Percentiles rank a stretch among this genome's conserved stretches.
Evolutionary conservation across 176 grass and related monocot species (phyloP).

Genomic region (maize (Zea mays)): Zm-B73-REFERENCE-NAM-5.0 NC_050103.1:131169501-131170000

Average conservation of each 20-base stretch:
- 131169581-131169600: slow-evolving; percentile 34
- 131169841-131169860: slow-evolving; percentile 39
- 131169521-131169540: slow-evolving; percentile 1
- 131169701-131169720: slow-evolving; percentile 43
- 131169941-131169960: neutral
- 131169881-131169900: neutral
- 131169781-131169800: slow-evolving; percentile 31
- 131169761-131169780: neutral
- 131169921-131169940: neutral
- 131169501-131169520: slow-evolving; percentile 54
- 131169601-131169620: too few species aligned
- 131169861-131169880: slow-evolving; percentile 7
- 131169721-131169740: slow-evolving; percentile 32
- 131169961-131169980: neutral
- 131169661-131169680: slow-evolving; percentile 63
- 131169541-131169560: slow-evolving; percentile 37
- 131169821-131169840: slow-evolving; percentile 33
- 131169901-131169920: neutral
- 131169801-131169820: slow-evolving; percentile 28
- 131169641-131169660: neutral
- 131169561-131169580: slow-evolving; percentile 25
- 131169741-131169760: slow-evolving; percentile 50
- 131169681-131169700: slow-evolving; percentile 89
- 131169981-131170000: neutral
- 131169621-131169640: slow-evolving; percentile 35